phyloP scores from a whole-genome alignment of 2,329 filamentous ascomycete genomes.

The Cladosporium sp. region DNA sequence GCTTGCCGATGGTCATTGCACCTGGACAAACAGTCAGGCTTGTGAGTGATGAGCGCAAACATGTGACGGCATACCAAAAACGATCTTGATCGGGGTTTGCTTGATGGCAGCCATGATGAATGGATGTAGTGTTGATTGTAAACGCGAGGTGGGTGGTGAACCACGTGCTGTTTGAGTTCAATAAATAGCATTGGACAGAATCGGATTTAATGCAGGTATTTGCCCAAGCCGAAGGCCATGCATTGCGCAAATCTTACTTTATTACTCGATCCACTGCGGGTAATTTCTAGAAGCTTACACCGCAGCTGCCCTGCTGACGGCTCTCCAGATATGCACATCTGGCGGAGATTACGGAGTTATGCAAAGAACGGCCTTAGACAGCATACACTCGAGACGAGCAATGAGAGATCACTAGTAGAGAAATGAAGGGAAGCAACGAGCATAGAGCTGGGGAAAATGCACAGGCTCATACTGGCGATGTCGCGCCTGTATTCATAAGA shows the following conservation, averaged over 20 bases:
- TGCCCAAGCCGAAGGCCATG: background rate
- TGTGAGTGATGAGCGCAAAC: background rate
- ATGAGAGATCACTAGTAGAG: too few relatives aligned
- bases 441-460: background rate
- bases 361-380: too few relatives aligned
- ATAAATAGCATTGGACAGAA: background rate
- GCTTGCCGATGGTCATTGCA: constrained; percentile 83
- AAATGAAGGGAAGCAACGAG: too few relatives aligned
- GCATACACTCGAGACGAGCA: too few relatives aligned
- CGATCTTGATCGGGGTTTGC: background rate
- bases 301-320: too few relatives aligned
- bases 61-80: background rate
- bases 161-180: background rate
- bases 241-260: background rate
- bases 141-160: background rate
- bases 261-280: background rate
- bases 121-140: background rate
- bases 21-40: constrained; percentile 35
- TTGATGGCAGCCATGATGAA: background rate
- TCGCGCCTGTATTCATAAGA: background rate
- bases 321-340: background rate
- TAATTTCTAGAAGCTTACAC: background rate
- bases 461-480: background rate
- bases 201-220: background rate
- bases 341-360: background rate